phyloP scores from a whole-genome alignment of 257 asterid species.

The Buddleja alternifolia region DNA sequence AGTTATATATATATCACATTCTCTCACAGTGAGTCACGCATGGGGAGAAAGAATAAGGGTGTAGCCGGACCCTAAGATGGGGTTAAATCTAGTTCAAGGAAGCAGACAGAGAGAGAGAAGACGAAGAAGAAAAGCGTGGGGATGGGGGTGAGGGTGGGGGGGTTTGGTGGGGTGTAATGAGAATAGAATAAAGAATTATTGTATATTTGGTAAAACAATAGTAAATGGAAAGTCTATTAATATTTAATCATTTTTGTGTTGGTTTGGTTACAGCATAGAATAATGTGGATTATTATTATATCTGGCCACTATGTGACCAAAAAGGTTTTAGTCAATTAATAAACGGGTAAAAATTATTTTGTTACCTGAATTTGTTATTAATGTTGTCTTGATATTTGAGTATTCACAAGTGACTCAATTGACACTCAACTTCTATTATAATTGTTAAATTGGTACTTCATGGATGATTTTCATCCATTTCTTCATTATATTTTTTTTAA shows the following conservation, averaged over 20 bases:
- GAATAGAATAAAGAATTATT: neutral
- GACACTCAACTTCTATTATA: no score
- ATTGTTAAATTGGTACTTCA: no score
- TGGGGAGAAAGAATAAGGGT: slow-evolving; percentile 21
- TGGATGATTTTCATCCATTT: no score
- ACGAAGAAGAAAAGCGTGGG: slow-evolving; percentile 19
- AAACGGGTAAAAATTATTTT: no score
- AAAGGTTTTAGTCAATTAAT: no score
- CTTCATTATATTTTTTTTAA: no score
- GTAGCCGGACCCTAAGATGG: slow-evolving; percentile 23
- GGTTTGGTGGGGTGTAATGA: neutral
- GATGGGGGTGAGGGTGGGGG: neutral
- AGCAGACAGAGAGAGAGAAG: slow-evolving; percentile 28
- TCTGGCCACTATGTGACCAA: slow-evolving; percentile 28
- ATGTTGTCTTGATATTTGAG: no score
- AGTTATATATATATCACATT: neutral
- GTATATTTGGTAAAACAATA: slow-evolving; percentile 21
- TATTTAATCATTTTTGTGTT: slow-evolving; percentile 7
- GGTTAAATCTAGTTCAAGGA: slow-evolving; percentile 34
- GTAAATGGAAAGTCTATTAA: slow-evolving; percentile 24
- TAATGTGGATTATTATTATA: slow-evolving; percentile 21
- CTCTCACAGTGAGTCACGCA: neutral
- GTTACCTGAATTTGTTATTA: no score
- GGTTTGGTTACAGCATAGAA: slow-evolving; percentile 25
- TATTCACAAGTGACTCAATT: no score